Conservation (phyloP, 257 asterid genomes). For the Solanum chmielewskii region DNA sequence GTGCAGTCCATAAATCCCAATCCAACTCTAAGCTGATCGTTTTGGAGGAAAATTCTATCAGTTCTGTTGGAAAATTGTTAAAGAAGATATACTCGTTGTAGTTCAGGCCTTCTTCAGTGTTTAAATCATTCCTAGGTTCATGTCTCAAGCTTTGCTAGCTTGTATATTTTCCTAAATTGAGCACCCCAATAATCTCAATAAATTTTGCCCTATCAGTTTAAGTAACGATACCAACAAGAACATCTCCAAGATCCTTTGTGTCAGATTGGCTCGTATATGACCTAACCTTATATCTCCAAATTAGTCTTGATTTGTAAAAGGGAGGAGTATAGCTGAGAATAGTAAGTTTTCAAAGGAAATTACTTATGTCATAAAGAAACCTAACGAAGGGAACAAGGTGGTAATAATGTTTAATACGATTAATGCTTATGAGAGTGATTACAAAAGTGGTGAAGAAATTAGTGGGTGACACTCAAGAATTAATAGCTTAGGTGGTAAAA, state of each 20-base stretch:
- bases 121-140: too few relatives aligned
- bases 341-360: background rate
- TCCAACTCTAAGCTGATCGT: too few relatives aligned
- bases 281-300: background rate
- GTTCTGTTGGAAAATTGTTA: background rate
- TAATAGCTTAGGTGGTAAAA: too few relatives aligned
- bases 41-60: background rate
- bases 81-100: background rate
- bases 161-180: background rate
- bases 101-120: background rate
- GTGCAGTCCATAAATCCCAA: too few relatives aligned
- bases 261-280: too few relatives aligned
- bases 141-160: background rate
- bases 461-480: too few relatives aligned
- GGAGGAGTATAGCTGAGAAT: background rate
- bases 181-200: background rate
- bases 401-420: background rate
- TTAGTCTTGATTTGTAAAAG: background rate
- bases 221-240: background rate
- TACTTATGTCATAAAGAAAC: background rate
- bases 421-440: too few relatives aligned
- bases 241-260: background rate
- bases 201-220: background rate
- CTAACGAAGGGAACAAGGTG: background rate
- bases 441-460: too few relatives aligned